Evolutionary conservation across 2,329 filamentous ascomycete genomes (phyloP), one percentile per base, ranked within the genome.

Genomic region (Scytalidium sp.): DNA sequence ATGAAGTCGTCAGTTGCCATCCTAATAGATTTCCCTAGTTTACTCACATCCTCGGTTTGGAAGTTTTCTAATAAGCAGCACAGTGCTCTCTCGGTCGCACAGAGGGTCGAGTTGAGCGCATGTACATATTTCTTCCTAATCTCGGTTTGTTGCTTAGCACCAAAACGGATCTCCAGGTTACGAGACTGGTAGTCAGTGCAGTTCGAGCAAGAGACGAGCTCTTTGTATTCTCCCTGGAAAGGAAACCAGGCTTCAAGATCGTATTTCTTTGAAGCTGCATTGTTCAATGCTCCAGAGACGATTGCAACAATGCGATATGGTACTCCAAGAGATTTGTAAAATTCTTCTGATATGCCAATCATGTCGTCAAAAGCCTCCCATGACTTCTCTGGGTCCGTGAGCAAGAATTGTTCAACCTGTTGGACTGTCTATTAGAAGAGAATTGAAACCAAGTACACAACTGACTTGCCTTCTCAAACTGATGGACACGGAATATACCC

Each of bases 1-100:
- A 54, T 19, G 50, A 21, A 27, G n/a, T 51, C 19, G 39, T 7
- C 22, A 11, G 19, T 23, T 42, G 36, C 3, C 19, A 25, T 9
- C 39, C 42, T 15, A 32, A 17, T 42, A 19, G 5, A 29, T n/a
- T 54, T 47, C 17, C 32, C 13, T n/a, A 7, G 22, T 17, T 15
- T 43, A 68, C 80, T 70, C 71, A 85, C 86, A 59, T 93, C 88
- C 64, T 91, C 85, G 0, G 86, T 94, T 75, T 99, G 94, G 71
- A 93, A 97, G 73, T 97, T 99, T 74, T 99, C 94, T 36, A 99
- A 80, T 41, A 99, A 78, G 67, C 93, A 97, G 79, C 94, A 97
- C 45, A 97, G 78, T 1, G 93, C 90, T 66, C 93, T 82, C 66
- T 96, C 92, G 1, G 93, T 97, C 17, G 93, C 93, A 69, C 88